A percentile compares a stretch with the other conserved stretches of the same genome.
These are phyloP conservation scores for Alternaria dauci DNA, from an alignment of 2,329 filamentous ascomycete genomes.

Conservation along the genomic window DNA sequence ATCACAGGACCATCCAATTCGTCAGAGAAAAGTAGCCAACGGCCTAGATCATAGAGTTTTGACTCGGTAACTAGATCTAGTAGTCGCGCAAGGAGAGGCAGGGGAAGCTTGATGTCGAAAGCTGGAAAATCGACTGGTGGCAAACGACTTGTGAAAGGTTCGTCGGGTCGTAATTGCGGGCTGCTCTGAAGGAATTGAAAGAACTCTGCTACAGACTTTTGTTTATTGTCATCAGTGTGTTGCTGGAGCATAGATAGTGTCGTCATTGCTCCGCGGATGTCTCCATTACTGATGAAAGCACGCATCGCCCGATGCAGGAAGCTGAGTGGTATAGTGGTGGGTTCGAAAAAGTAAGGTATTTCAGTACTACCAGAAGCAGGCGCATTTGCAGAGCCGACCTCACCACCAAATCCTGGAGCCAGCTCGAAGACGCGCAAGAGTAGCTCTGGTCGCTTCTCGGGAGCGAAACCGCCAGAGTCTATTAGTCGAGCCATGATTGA, in stretches of 20 bases:
- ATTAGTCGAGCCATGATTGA: slow-evolving; percentile 59
- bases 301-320: slow-evolving; percentile 55
- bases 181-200: slow-evolving; percentile 46
- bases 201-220: slow-evolving; percentile 53
- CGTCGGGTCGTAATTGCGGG: slow-evolving; percentile 22
- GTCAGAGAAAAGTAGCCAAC: slow-evolving; percentile 61
- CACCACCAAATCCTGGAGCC: slow-evolving; percentile 52
- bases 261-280: slow-evolving; percentile 50
- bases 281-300: slow-evolving; percentile 51
- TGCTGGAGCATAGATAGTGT: slow-evolving; percentile 51
- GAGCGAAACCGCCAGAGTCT: slow-evolving; percentile 58
- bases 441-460: slow-evolving; percentile 56
- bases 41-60: slow-evolving; percentile 59
- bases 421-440: slow-evolving; percentile 53
- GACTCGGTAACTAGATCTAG: slow-evolving; percentile 60
- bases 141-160: slow-evolving; percentile 37
- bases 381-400: slow-evolving; percentile 50
- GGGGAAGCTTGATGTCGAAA: slow-evolving; percentile 57
- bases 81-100: slow-evolving; percentile 58
- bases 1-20: slow-evolving; percentile 66
- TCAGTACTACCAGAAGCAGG: slow-evolving; percentile 29
- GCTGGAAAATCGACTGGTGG: slow-evolving; percentile 55
- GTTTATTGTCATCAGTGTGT: slow-evolving; percentile 56
- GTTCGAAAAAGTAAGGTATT: slow-evolving; percentile 55
- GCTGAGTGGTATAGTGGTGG: slow-evolving; percentile 53